phyloP scores from a whole-genome alignment of 1,139 yeast genomes.

The Torulaspora globosa region DNA sequence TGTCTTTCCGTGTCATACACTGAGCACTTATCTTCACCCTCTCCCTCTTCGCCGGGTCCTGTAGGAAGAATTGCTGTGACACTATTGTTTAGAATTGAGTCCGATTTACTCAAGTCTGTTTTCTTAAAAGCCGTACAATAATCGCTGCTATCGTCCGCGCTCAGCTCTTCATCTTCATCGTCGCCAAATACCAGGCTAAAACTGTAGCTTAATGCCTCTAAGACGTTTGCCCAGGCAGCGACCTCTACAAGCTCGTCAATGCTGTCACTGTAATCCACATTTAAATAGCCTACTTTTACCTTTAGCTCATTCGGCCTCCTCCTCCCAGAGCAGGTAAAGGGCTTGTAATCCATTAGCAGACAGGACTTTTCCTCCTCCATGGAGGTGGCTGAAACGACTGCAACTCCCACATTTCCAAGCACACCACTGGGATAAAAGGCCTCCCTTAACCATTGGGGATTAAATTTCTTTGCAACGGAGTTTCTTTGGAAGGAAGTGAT shows the following conservation, averaged over 20 bases:
- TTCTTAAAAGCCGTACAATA: background rate
- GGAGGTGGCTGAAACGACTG: constrained; percentile 29
- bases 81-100: background rate
- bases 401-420: constrained; percentile 21
- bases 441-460: constrained; percentile 19
- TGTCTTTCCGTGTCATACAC: background rate
- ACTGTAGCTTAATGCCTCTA: constrained; percentile 34
- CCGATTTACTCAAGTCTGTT: background rate
- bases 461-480: constrained; percentile 12
- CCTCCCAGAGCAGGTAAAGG: constrained; percentile 22
- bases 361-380: constrained; percentile 28
- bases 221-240: constrained; percentile 27
- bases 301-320: constrained; percentile 31
- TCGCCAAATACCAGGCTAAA: constrained; percentile 34
- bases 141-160: constrained; percentile 11
- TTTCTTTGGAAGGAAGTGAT: constrained; percentile 1
- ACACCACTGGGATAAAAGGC: constrained; percentile 13
- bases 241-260: constrained; percentile 34
- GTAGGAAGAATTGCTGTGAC: background rate
- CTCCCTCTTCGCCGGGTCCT: background rate
- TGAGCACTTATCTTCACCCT: background rate
- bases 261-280: constrained; percentile 32
- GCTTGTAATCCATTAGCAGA: constrained; percentile 24
- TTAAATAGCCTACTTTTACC: constrained; percentile 34
- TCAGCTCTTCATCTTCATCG: constrained; percentile 24